Conservation (phyloP, 2,329 filamentous ascomycete species). For the Fusarium beomiforme region DNA sequence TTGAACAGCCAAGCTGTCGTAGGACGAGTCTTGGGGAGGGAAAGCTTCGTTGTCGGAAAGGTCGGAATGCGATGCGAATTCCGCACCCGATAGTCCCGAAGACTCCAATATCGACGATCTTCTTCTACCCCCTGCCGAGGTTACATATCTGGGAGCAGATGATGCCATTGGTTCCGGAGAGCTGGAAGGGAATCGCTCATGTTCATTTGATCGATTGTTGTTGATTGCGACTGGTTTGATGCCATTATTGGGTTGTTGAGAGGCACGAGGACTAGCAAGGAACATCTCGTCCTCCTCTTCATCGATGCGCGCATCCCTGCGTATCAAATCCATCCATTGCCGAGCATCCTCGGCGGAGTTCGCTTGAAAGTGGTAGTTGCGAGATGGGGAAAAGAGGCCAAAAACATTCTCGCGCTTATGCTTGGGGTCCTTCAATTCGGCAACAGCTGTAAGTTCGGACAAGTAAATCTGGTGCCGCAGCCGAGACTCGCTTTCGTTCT, state of each 20-base stretch:
- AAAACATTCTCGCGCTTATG: constrained; percentile 89
- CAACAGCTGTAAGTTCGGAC: constrained; percentile 90
- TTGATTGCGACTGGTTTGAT: constrained; percentile 33
- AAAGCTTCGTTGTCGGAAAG: constrained; percentile 77
- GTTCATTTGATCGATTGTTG: constrained; percentile 43
- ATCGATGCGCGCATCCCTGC: constrained; percentile 82
- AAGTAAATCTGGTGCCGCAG: constrained; percentile 88
- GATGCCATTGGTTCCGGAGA: constrained; percentile 66
- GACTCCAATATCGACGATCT: constrained; percentile 72
- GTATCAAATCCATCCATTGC: constrained; percentile 87
- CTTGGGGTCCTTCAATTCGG: constrained; percentile 88
- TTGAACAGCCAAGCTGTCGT: constrained; percentile 60
- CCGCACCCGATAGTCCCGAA: constrained; percentile 70
- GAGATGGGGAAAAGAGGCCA: constrained; percentile 88
- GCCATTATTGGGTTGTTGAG: constrained; percentile 54
- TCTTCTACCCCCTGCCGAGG: constrained; percentile 53
- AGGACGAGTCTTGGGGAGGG: constrained; percentile 60
- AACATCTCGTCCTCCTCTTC: constrained; percentile 89
- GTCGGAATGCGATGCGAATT: constrained; percentile 84
- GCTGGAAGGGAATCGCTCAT: constrained; percentile 62
- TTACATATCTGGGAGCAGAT: constrained; percentile 48
- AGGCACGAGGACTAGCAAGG: constrained; percentile 71
- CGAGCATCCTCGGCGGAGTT: constrained; percentile 77
- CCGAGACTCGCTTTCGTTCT: constrained; percentile 88
- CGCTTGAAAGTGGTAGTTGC: constrained; percentile 92